These are phyloP conservation scores for Bifiguratus adelaidae DNA, from an alignment of 192 early-diverging fungal genomes.

Conservation along the genomic window DNA sequence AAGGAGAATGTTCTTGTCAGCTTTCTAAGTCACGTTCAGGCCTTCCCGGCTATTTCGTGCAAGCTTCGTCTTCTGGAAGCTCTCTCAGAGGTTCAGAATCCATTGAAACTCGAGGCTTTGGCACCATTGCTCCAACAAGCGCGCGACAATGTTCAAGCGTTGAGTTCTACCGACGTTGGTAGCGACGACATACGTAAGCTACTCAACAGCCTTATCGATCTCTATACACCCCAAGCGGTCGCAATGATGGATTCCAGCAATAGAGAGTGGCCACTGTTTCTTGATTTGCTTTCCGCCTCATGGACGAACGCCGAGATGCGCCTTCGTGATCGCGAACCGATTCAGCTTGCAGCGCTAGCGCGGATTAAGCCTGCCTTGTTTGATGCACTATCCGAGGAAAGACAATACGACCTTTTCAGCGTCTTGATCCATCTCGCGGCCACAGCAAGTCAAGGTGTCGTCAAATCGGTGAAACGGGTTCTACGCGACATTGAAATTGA, in stretches of 20 bases:
- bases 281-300: too few relatives aligned
- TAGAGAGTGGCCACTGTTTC: too few relatives aligned
- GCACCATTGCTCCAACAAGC: constrained; percentile 42
- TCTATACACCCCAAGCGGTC: too few relatives aligned
- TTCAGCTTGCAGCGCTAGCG: too few relatives aligned
- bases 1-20: constrained; percentile 7
- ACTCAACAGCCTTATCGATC: too few relatives aligned
- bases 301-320: too few relatives aligned
- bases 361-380: constrained; percentile 32
- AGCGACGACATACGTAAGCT: too few relatives aligned
- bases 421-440: constrained; percentile 39
- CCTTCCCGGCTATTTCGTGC: constrained; percentile 18
- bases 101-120: constrained; percentile 47
- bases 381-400: constrained; percentile 12
- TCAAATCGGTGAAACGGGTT: constrained; percentile 32
- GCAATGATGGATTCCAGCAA: too few relatives aligned
- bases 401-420: constrained; percentile 35
- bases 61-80: constrained; percentile 39
- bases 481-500: constrained; percentile 22
- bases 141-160: constrained; percentile 24
- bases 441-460: constrained; percentile 32
- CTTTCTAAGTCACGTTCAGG: constrained; percentile 5
- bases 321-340: too few relatives aligned
- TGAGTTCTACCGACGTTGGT: constrained; percentile 12
- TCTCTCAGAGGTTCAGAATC: constrained; percentile 33